phyloP scores from a whole-genome alignment of 257 asterid genomes.

The Ajuga chamaepitys region DNA sequence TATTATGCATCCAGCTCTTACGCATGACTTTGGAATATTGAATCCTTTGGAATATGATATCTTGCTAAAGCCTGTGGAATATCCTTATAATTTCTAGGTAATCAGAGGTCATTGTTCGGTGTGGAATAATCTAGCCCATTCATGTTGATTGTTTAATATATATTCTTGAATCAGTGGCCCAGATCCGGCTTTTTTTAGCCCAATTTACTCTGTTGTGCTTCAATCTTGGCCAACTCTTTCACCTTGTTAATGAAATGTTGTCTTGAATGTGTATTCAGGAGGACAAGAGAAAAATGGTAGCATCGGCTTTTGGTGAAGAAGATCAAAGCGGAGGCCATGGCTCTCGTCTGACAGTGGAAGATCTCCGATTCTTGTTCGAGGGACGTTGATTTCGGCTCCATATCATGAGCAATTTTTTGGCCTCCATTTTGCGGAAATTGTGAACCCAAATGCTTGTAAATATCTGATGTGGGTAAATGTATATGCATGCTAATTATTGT shows the following conservation, averaged over 20 bases:
- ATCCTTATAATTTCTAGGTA: no score
- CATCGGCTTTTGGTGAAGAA: conserved; percentile 98
- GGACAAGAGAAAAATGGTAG: conserved; percentile 96
- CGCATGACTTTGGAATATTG: not conserved
- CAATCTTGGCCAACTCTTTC: no score
- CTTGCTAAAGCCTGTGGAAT: not conserved
- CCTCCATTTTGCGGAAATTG: not conserved
- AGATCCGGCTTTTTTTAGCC: no score
- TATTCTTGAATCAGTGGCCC: no score
- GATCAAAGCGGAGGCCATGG: conserved; percentile 70
- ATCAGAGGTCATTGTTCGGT: no score
- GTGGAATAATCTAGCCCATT: no score
- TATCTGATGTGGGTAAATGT: conserved; percentile 11
- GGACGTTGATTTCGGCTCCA: conserved; percentile 24
- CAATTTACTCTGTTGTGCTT: no score
- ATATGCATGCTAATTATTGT: conserved; percentile 18
- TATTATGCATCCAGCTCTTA: not conserved
- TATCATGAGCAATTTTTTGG: conserved; percentile 23
- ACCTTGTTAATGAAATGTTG: no score
- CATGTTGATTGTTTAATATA: no score
- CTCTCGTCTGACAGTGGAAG: conserved; percentile 61
- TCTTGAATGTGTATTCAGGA: conserved; percentile 43
- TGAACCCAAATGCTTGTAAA: conserved; percentile 13
- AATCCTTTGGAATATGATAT: not conserved
- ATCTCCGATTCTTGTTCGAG: conserved; percentile 63